A percentile compares a stretch with the other conserved stretches of the same genome.
These are phyloP conservation scores for Vanderwaltozyma tropicalis DNA, from an alignment of 805 yeast genomes.

Conservation along the genomic window DNA sequence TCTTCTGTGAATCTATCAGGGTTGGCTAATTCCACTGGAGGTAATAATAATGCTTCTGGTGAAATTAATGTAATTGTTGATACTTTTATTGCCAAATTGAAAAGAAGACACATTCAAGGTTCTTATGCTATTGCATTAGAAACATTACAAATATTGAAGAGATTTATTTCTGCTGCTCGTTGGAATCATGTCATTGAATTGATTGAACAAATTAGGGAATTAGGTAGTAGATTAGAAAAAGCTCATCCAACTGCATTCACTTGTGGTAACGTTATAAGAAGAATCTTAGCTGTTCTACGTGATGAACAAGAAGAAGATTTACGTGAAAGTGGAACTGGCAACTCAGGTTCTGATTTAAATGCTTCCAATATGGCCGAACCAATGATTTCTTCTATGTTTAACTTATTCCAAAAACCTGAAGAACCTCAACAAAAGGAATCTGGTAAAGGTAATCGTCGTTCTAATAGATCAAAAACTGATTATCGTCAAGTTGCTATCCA, in stretches of 20 bases:
- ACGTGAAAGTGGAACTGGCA: conserved; percentile 16
- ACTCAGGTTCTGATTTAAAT: conserved; percentile 3
- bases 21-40: conserved; percentile 2
- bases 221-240: conserved; percentile 58
- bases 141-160: conserved; percentile 75
- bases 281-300: conserved; percentile 76
- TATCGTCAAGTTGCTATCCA: conserved; percentile 79
- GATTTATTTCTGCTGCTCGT: conserved; percentile 80
- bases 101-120: conserved; percentile 75
- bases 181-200: conserved; percentile 75
- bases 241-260: conserved; percentile 88
- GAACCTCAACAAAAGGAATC: conserved; percentile 9
- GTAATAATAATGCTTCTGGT: conserved; percentile 6
- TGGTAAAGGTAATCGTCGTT: conserved; percentile 13
- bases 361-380: conserved; percentile 30
- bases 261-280: conserved; percentile 81
- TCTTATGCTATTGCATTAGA: conserved; percentile 77
- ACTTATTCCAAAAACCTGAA: conserved; percentile 51
- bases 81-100: conserved; percentile 45
- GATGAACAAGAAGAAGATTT: conserved; percentile 64
- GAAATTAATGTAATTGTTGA: conserved; percentile 35
- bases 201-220: conserved; percentile 56
- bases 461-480: conserved; percentile 36
- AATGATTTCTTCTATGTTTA: conserved; percentile 78
- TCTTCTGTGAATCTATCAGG: conserved; percentile 6